Percentiles rank a stretch among this genome's conserved stretches.
phyloP scores from a whole-genome alignment of 352 stramenopile species.

The Saprolegnia diclina region DNA sequence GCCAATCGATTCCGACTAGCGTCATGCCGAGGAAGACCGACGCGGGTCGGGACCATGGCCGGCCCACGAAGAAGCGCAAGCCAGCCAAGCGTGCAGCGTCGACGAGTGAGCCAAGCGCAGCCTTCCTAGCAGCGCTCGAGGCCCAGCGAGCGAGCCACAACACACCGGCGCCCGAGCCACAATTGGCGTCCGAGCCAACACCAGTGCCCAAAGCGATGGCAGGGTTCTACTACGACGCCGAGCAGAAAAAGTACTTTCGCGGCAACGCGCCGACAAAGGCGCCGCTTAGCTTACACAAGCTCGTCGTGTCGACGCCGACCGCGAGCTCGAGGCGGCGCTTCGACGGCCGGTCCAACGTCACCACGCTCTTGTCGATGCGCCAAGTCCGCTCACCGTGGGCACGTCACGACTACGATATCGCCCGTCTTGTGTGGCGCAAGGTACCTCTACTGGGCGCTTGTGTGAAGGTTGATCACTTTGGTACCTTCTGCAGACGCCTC shows the following conservation, averaged over 20 bases:
- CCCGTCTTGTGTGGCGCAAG: not conserved
- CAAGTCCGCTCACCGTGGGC: not conserved
- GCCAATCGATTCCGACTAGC: too few species aligned
- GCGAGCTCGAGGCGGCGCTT: not conserved
- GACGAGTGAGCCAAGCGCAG: not conserved
- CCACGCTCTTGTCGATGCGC: not conserved
- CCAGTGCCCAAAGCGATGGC: not conserved
- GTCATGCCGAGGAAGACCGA: too few species aligned
- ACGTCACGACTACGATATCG: not conserved
- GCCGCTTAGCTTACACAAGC: too few species aligned
- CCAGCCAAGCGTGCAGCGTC: too few species aligned
- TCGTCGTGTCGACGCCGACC: too few species aligned
- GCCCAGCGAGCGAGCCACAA: constrained; percentile 11
- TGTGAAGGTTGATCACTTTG: too few species aligned
- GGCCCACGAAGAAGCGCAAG: too few species aligned
- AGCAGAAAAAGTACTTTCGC: constrained; percentile 24
- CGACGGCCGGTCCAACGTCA: not conserved
- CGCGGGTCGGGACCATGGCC: too few species aligned
- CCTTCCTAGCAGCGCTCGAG: constrained; percentile 22
- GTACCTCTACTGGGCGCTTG: too few species aligned
- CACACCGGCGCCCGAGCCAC: not conserved
- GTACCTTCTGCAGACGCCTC: not conserved
- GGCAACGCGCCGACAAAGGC: not conserved
- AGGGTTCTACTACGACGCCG: constrained; percentile 24
- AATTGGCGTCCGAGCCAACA: not conserved